phyloP scores from a whole-genome alignment of 768 basidiomycete genomes.

The Psilocybe cubensis region DNA sequence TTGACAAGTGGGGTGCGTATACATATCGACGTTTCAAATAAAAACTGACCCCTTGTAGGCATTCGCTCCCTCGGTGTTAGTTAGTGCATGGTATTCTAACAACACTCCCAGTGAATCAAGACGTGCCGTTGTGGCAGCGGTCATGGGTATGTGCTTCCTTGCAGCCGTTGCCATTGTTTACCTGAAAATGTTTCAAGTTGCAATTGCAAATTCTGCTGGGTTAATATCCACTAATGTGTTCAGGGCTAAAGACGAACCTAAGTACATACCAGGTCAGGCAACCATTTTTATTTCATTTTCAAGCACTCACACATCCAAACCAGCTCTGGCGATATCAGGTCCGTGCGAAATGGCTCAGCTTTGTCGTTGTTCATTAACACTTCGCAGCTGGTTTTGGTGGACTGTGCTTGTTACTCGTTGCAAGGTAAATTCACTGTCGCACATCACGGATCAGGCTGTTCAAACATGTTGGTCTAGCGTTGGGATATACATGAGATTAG shows the following conservation, averaged over 20 bases:
- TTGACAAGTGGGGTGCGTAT: constrained; percentile 48
- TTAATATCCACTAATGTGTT: constrained; percentile 57
- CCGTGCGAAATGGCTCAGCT: constrained; percentile 17
- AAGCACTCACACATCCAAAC: not conserved
- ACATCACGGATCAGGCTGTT: not conserved
- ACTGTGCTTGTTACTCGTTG: constrained; percentile 46
- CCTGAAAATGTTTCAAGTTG: constrained; percentile 33
- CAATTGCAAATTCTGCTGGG: constrained; percentile 51
- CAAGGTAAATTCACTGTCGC: constrained; percentile 27
- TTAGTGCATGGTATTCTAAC: constrained; percentile 48
- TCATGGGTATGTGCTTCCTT: constrained; percentile 42
- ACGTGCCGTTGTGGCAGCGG: constrained; percentile 52
- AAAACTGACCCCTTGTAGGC: constrained; percentile 30
- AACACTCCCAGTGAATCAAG: constrained; percentile 53
- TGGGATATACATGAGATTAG: constrained; percentile 52
- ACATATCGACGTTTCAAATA: not conserved
- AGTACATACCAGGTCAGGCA: constrained; percentile 45
- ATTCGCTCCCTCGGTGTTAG: constrained; percentile 50
- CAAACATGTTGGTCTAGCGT: constrained; percentile 26
- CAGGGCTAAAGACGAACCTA: constrained; percentile 51
- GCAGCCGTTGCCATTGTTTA: not conserved
- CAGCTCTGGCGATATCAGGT: constrained; percentile 50
- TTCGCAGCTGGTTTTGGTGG: constrained; percentile 49
- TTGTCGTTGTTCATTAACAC: not conserved
- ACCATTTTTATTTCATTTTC: not conserved